phyloP scores from a whole-genome alignment of 2,329 filamentous ascomycete species.

The Verticillium klebahnii region DNA sequence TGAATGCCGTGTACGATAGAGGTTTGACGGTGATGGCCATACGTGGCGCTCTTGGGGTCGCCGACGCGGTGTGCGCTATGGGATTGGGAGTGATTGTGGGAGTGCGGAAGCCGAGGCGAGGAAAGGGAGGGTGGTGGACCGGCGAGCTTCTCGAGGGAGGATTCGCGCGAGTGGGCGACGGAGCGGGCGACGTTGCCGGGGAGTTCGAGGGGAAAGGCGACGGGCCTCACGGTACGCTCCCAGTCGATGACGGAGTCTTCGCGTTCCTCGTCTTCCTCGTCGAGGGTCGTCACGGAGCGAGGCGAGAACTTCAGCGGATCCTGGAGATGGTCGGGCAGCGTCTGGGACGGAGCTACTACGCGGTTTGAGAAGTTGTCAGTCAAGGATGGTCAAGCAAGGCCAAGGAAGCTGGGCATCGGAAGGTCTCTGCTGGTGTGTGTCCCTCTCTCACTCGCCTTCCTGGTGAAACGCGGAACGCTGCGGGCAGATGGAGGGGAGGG shows the following conservation, averaged over 20 bases:
- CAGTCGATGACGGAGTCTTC: conserved; percentile 32
- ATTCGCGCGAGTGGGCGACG: conserved; percentile 51
- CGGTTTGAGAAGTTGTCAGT: conserved; percentile 12
- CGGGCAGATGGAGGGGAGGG: background rate
- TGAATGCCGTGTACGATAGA: conserved; percentile 97
- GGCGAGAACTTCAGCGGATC: conserved; percentile 49
- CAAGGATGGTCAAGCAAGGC: conserved; percentile 2
- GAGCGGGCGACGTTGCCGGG: conserved; percentile 28
- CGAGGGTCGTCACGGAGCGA: conserved; percentile 44
- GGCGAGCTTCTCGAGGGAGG: conserved; percentile 51
- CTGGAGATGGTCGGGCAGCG: conserved; percentile 50
- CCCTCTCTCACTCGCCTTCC: conserved; percentile 12
- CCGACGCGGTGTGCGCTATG: conserved; percentile 32
- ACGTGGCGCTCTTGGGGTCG: conserved; percentile 50
- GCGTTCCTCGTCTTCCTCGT: conserved; percentile 47
- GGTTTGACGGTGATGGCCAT: conserved; percentile 92
- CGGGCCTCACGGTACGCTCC: conserved; percentile 47
- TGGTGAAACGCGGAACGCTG: conserved; percentile 22
- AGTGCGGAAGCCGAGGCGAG: conserved; percentile 34
- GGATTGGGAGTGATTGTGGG: conserved; percentile 14
- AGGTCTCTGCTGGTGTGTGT: background rate
- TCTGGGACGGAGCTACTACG: conserved; percentile 52
- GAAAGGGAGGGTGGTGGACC: conserved; percentile 22
- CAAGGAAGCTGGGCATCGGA: background rate
- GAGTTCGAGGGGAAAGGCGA: conserved; percentile 29